These are phyloP conservation scores for Persicaria tinctoria DNA, from an alignment of 148 eudicot genomes.

Conservation along the genomic window DNA sequence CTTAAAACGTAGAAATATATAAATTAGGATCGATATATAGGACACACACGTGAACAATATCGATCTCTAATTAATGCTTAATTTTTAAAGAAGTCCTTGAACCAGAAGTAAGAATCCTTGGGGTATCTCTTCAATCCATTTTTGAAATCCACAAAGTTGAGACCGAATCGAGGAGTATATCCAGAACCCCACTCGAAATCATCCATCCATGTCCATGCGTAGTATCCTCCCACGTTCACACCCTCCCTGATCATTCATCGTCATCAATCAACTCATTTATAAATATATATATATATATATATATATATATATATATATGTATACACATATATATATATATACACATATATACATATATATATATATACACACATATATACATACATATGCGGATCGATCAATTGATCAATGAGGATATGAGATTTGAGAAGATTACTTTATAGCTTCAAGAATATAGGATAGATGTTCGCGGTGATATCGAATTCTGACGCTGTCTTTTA, in stretches of 20 bases:
- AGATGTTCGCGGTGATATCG: conserved; percentile 4
- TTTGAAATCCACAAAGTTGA: conserved; percentile 7
- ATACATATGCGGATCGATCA: neutral
- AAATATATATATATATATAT: too few relatives aligned
- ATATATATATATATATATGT: too few relatives aligned
- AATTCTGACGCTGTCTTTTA: conserved; percentile 5
- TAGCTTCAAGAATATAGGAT: conserved; percentile 3
- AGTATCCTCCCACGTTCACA: conserved; percentile 12
- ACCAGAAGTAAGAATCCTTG: conserved; percentile 13
- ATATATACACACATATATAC: too few relatives aligned
- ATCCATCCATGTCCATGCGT: conserved; percentile 12
- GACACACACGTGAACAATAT: neutral
- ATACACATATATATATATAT: too few relatives aligned
- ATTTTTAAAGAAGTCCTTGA: neutral
- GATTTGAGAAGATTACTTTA: neutral
- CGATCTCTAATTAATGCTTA: neutral
- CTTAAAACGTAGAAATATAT: too few relatives aligned
- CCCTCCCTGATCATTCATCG: neutral
- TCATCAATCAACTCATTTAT: neutral
- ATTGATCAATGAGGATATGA: neutral
- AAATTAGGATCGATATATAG: neutral
- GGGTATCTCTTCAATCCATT: conserved; percentile 7
- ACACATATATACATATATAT: too few relatives aligned
- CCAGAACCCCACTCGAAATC: conserved; percentile 15
- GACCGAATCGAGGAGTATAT: conserved; percentile 8